A percentile compares a stretch with the other conserved stretches of the same genome.
Evolutionary conservation across 306 rosid species (phyloP).

Genomic region (Pterocarpus santalinus): DNA sequence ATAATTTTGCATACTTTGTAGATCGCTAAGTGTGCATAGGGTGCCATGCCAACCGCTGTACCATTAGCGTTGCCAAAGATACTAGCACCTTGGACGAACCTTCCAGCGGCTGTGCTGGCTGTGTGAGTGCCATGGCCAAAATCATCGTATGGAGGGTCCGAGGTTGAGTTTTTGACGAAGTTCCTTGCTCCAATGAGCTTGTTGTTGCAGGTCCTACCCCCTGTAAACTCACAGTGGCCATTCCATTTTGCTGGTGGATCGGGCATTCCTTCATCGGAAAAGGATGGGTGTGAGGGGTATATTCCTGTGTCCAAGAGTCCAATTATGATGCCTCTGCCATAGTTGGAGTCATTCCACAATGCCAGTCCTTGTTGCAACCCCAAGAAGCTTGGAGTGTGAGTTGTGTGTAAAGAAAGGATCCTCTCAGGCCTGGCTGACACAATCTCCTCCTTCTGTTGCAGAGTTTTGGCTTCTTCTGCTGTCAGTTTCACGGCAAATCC

Average conservation of each 20-base stretch:
- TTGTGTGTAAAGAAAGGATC: slow-evolving; percentile 65
- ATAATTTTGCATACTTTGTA: slow-evolving; percentile 41
- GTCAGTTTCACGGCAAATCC: slow-evolving; percentile 74
- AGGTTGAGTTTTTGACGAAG: slow-evolving; percentile 9
- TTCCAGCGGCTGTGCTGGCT: slow-evolving; percentile 66
- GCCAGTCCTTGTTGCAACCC: slow-evolving; percentile 59
- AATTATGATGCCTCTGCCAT: slow-evolving; percentile 70
- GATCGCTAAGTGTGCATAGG: slow-evolving; percentile 68
- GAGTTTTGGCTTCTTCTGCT: slow-evolving; percentile 58
- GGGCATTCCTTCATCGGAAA: slow-evolving; percentile 54
- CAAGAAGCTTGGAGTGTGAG: slow-evolving; percentile 71
- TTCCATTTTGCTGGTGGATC: slow-evolving; percentile 77
- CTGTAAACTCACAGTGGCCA: slow-evolving; percentile 72
- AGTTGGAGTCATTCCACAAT: slow-evolving; percentile 60
- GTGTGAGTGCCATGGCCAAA: slow-evolving; percentile 86
- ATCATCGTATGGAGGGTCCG: slow-evolving; percentile 54
- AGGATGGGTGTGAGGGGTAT: slow-evolving; percentile 67
- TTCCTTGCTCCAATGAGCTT: slow-evolving; percentile 78
- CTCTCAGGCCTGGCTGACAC: slow-evolving; percentile 54
- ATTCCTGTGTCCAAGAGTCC: slow-evolving; percentile 79
- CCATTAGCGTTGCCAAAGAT: slow-evolving; percentile 67
- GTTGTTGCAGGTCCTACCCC: slow-evolving; percentile 57
- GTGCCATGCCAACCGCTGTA: slow-evolving; percentile 77
- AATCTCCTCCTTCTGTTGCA: slow-evolving; percentile 61
- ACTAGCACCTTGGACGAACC: slow-evolving; percentile 52